Base-by-base conservation (phyloP, 2,329 filamentous ascomycete species). In the Fusarium sp. region DNA sequence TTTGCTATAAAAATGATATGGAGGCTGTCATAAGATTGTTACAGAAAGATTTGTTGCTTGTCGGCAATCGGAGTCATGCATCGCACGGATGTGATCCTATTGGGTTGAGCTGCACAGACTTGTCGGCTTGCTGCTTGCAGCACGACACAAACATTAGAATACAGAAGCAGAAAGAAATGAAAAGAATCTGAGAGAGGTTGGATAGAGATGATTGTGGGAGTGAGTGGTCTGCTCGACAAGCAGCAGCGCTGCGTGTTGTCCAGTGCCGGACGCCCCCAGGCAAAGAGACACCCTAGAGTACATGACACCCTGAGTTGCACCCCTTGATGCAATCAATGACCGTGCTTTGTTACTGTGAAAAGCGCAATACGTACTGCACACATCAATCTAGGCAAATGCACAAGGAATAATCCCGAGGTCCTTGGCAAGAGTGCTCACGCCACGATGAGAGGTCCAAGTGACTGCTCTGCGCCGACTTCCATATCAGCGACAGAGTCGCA, bases 281-380 rank as follows among this genome's bases (percentile, higher is more conserved):
- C 16, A 7, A 32, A 32, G 15, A 38, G 5, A 38, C 32, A 5
- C 16, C 32, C 32, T 25, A 25, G 24, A 25, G 24, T 25, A 25
- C 24, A 25, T 1, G 24, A 7, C 6, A 25, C 24, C 24, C 24
- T 16, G 15, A 34, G 2, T 34, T 10, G 15, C 32, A 18, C 32
- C 34, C 34, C 34, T 38, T 10, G 3, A 0, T 38, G 18, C 18
- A 38, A 38, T 4, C 6, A n/a, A 0, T 38, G 34, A 10, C 6
- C 3, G 10, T 7, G 10, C 5, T 38, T 38, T 38, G 9, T 11
- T n/a, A 3, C 2, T n/a, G 10, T 0, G 18, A 3, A 0, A n/a
- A 11, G 1, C 34, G 18, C 10, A 2, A 38, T 25, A 25, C 24
- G 24, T 25, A 25, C 24, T 25, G 24, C 24, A 25, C 6, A 25